Evolutionary conservation across 2,329 filamentous ascomycete genomes (phyloP).

Genomic region (Pseudogymnoascus sp.): DNA sequence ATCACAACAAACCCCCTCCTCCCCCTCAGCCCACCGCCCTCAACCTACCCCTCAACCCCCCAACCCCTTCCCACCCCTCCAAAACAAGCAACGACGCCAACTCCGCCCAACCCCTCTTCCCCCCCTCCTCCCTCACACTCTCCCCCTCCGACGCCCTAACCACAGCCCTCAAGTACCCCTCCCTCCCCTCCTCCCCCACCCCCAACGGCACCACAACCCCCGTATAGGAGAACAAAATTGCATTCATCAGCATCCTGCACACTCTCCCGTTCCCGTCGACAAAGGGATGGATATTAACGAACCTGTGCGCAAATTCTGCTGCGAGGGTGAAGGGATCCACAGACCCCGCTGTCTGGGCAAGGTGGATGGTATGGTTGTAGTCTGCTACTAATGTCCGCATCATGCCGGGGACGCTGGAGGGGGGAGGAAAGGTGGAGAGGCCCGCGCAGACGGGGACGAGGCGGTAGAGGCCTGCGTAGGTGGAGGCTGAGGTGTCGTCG

Average conservation of each 20-base stretch:
- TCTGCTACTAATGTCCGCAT: constrained; percentile 22
- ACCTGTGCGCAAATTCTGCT: constrained; percentile 24
- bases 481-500: neutral
- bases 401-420: constrained; percentile 14
- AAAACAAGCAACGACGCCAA: neutral
- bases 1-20: neutral
- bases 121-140: constrained; percentile 1
- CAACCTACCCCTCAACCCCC: neutral
- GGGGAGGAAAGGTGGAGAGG: constrained; percentile 16
- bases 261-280: constrained; percentile 32
- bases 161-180: constrained; percentile 15
- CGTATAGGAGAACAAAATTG: constrained; percentile 27
- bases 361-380: constrained; percentile 15
- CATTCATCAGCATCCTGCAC: constrained; percentile 32
- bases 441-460: neutral
- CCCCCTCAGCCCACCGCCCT: neutral
- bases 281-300: constrained; percentile 34
- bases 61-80: neutral
- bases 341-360: neutral
- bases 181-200: constrained; percentile 13
- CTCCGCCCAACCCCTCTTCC: constrained; percentile 4
- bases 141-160: constrained; percentile 7
- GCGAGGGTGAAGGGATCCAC: constrained; percentile 23
- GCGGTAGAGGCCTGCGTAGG: constrained; percentile 12
- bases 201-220: constrained; percentile 17